phyloP scores from a whole-genome alignment of 345 rosid genomes.

The Rhodomyrtus tomentosa region DNA sequence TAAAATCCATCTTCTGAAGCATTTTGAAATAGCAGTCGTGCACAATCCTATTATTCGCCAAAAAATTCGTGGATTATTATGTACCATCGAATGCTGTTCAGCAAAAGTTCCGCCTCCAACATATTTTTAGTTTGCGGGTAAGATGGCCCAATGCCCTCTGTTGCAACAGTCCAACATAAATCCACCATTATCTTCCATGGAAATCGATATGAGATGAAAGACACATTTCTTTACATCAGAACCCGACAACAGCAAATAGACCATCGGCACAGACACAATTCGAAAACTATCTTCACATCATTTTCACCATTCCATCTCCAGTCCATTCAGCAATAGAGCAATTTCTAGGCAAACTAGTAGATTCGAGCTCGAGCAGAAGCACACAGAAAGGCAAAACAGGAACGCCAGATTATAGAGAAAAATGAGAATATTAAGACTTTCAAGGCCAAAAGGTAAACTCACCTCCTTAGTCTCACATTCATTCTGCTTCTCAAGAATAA shows the following conservation, averaged over 20 bases:
- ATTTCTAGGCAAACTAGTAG: background rate
- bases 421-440: background rate
- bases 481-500: conserved; percentile 19
- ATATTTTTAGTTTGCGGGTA: background rate
- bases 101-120: background rate
- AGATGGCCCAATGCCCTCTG: background rate
- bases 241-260: background rate
- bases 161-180: background rate
- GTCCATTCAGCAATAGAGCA: background rate
- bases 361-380: background rate
- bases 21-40: background rate
- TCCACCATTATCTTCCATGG: background rate
- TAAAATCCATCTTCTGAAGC: background rate
- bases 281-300: background rate
- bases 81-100: background rate
- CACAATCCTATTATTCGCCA: background rate
- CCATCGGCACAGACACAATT: background rate
- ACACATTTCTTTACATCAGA: background rate
- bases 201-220: background rate
- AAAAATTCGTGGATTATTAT: background rate
- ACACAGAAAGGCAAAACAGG: background rate
- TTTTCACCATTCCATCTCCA: background rate
- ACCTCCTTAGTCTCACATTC: conserved; percentile 6
- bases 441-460: background rate
- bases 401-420: background rate